Evolutionary conservation across 1,284 basidiomycete genomes (phyloP), one percentile per base, ranked within the genome.

Genomic region (Phylloporus sp.): DNA sequence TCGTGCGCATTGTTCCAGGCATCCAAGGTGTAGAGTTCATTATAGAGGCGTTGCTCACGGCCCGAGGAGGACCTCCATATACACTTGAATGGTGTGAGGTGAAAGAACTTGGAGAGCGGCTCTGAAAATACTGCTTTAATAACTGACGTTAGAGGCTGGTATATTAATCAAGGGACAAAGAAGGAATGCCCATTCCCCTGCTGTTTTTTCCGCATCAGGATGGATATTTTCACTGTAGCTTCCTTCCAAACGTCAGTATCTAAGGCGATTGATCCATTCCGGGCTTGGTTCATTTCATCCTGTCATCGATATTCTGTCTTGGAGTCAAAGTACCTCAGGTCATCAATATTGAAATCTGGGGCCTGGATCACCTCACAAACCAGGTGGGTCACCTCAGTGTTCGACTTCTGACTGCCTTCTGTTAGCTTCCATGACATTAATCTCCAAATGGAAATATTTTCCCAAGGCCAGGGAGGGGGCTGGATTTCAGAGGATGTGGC

Each of bases 1-100:
- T 59, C 40, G 20, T 59, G 58, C 4, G 39, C 50, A 5, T 24
- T 20, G 7, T 34, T 52, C 50, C 58, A 63, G 10, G 37, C 20
- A 42, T 63, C 57, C 11, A 11, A 31, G 0, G 37, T 49, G 31
- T 63, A 63, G 1, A 63, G 44, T 7, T 63, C 58, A 12, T 63
- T 37, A 29, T 63, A 58, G 2, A 58, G 15, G 11, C n/a, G 20
- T 22, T 62, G 61, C 12, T 59, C 50, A 3, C 28, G 3, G 24
- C 56, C 50, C 7, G 52, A 37, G 6, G 58, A 26, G 8, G 51
- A 47, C 8, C 18, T 60, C 58, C 58, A 60, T 2, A 60, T 39
- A 10, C 8, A 20, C 39, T 60, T 60, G 58, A 60, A 60, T 28
- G 37, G 52, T 4, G 26, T 54, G 13, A 54, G 52, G 10, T 54